Evolutionary conservation across 1,139 yeast species (phyloP).

Genomic region (Pichia sp.): DNA sequence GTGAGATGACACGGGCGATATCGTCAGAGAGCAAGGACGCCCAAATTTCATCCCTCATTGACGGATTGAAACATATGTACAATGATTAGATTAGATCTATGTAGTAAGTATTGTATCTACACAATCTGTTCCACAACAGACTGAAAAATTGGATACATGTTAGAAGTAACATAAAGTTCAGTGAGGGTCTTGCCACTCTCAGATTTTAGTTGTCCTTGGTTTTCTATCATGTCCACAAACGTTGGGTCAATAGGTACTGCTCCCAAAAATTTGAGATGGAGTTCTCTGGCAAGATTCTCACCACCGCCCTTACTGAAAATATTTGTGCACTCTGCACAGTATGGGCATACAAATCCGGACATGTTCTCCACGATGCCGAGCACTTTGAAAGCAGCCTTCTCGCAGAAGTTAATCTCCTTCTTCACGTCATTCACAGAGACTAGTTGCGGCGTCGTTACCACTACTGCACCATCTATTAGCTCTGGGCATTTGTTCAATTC

Average conservation of each 20-base stretch:
- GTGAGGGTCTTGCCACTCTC: conserved; percentile 18
- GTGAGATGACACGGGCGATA: too few relatives aligned
- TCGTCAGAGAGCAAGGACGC: too few relatives aligned
- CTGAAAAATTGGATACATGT: conserved; percentile 41
- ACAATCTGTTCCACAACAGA: conserved; percentile 15
- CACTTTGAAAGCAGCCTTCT: conserved; percentile 71
- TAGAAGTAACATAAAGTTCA: conserved; percentile 33
- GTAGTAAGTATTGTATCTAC: not conserved
- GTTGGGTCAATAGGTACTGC: conserved; percentile 89
- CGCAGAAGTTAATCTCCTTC: conserved; percentile 89
- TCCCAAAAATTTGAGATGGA: conserved; percentile 66
- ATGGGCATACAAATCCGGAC: conserved; percentile 96
- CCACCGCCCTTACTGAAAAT: conserved; percentile 98
- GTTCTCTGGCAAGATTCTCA: conserved; percentile 50
- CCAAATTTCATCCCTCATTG: conserved; percentile 7
- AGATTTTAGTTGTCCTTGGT: conserved; percentile 31
- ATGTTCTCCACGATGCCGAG: conserved; percentile 91
- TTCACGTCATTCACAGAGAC: conserved; percentile 91
- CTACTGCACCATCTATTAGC: conserved; percentile 79
- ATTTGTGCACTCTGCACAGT: conserved; percentile 85
- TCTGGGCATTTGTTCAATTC: conserved; percentile 64
- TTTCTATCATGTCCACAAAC: conserved; percentile 80
- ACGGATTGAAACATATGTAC: conserved; percentile 16
- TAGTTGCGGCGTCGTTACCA: conserved; percentile 95
- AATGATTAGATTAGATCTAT: not conserved